Evolutionary conservation across 176 grass and related monocot species (phyloP).

Genomic region (Rhipidocladum racemiflorum): DNA sequence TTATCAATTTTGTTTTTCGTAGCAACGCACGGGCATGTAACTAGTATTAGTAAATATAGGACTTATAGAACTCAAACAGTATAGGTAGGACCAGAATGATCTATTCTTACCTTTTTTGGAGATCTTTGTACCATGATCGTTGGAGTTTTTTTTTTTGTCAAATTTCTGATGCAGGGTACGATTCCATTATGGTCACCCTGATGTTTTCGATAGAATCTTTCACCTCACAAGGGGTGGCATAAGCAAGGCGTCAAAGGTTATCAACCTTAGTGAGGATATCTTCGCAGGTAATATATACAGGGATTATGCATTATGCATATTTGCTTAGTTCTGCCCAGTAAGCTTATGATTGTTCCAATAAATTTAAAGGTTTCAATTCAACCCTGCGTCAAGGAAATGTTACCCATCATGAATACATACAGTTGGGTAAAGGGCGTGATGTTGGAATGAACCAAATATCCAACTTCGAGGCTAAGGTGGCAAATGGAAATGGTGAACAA

Average conservation of each 20-base stretch:
- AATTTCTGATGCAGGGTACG: constrained; percentile 45
- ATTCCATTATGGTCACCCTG: constrained; percentile 80
- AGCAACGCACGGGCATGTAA: too few relatives aligned
- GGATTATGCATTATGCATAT: constrained; percentile 14
- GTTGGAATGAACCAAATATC: constrained; percentile 83
- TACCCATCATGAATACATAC: constrained; percentile 78
- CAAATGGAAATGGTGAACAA: constrained; percentile 73
- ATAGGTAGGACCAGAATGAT: background rate
- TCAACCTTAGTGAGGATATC: constrained; percentile 75
- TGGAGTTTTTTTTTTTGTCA: background rate
- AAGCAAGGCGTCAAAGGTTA: constrained; percentile 70
- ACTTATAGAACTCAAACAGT: background rate
- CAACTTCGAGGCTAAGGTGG: constrained; percentile 77
- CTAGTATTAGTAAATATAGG: background rate
- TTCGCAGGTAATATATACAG: constrained; percentile 58
- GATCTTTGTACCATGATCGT: background rate
- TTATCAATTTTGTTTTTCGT: too few relatives aligned
- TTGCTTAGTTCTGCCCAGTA: constrained; percentile 11
- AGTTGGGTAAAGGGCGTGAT: constrained; percentile 72
- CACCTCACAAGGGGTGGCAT: constrained; percentile 78
- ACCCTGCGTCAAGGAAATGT: constrained; percentile 60
- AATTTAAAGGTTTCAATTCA: constrained; percentile 63
- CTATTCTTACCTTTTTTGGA: constrained; percentile 13
- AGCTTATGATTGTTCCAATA: background rate
- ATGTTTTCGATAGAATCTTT: constrained; percentile 81